These are phyloP conservation scores for Camelina hispida DNA, from an alignment of 345 rosid genomes.

Conservation along the genomic window DNA sequence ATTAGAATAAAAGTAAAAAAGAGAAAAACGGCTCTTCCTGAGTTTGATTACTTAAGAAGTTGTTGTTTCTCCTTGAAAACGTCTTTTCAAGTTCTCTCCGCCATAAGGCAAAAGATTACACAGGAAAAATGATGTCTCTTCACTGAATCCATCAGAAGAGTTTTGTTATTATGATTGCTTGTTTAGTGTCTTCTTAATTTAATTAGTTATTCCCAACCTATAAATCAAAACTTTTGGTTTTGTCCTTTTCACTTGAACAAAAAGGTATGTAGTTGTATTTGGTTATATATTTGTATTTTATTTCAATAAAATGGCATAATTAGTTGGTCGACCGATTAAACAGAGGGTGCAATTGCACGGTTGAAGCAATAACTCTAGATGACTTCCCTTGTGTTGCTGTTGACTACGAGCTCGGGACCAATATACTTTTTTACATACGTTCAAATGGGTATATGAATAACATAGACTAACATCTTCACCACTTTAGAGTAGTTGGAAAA, in stretches of 20 bases:
- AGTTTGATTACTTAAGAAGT: slow-evolving; percentile 26
- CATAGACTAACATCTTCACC: too few relatives aligned
- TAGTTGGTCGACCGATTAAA: slow-evolving; percentile 12
- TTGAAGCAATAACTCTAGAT: too few relatives aligned
- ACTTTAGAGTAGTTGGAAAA: too few relatives aligned
- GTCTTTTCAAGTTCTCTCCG: slow-evolving; percentile 6
- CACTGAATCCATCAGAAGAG: slow-evolving; percentile 19
- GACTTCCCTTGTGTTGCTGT: too few relatives aligned
- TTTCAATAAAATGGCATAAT: background rate
- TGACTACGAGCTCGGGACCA: too few relatives aligned
- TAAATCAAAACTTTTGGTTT: background rate
- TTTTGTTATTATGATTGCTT: slow-evolving; percentile 17
- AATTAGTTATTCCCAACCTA: background rate
- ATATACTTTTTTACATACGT: too few relatives aligned
- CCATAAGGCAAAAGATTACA: slow-evolving; percentile 39
- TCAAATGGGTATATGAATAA: too few relatives aligned
- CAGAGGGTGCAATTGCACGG: too few relatives aligned
- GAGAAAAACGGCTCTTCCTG: slow-evolving; percentile 10
- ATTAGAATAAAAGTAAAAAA: slow-evolving; percentile 29
- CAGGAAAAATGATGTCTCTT: slow-evolving; percentile 8
- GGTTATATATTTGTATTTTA: background rate
- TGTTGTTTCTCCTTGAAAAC: slow-evolving; percentile 19
- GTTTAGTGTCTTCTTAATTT: background rate
- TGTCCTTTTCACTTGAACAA: background rate
- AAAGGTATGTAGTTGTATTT: too few relatives aligned